Conservation (phyloP, 2,329 filamentous ascomycete species). For the Arthroderma sp. region DNA sequence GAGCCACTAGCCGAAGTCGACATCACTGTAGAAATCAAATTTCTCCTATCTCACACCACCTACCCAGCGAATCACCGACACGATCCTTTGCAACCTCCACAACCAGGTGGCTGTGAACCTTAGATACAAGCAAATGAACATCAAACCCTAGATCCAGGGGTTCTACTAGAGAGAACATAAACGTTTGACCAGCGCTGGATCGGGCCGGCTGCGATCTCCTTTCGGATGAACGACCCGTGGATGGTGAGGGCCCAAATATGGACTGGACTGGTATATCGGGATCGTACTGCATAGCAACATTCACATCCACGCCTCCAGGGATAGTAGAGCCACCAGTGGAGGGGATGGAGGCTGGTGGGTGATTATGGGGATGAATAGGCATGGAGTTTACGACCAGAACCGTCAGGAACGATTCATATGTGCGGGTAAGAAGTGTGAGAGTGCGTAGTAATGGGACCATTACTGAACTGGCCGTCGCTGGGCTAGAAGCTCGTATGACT, state of each 20-base stretch:
- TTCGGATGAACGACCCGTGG: background rate
- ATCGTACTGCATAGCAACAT: background rate
- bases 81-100: conserved; percentile 31
- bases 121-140: conserved; percentile 25
- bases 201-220: background rate
- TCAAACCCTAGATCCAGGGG: conserved; percentile 29
- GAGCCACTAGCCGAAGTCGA: too few species aligned
- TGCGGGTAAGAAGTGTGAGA: conserved; percentile 21
- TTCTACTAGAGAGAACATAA: conserved; percentile 22
- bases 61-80: conserved; percentile 21
- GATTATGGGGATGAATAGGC: conserved; percentile 11
- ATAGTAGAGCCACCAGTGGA: background rate
- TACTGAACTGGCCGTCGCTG: conserved; percentile 21
- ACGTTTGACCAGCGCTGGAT: background rate
- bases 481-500: conserved; percentile 26
- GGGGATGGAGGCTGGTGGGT: background rate
- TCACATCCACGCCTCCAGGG: background rate
- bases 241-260: background rate
- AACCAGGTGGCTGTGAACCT: conserved; percentile 14
- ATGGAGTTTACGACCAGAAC: conserved; percentile 26
- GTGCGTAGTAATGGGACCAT: conserved; percentile 21
- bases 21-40: too few species aligned
- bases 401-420: conserved; percentile 18
- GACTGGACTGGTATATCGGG: conserved; percentile 1
- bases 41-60: conserved; percentile 18